Evolutionary conservation across 805 yeast genomes (phyloP).

Genomic region (Crinitomyces ghanaensis): DNA sequence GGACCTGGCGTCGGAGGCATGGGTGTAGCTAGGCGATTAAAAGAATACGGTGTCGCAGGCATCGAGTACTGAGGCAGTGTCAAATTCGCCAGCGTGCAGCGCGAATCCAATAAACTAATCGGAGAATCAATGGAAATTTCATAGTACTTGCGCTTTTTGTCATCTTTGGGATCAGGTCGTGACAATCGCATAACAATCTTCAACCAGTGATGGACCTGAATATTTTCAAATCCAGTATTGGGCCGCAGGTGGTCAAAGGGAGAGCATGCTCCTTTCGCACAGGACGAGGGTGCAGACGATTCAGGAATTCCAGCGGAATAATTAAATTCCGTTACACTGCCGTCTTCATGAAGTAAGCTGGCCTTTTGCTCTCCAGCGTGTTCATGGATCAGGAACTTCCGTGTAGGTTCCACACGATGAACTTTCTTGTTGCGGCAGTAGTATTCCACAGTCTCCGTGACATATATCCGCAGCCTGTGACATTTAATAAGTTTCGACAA

Average conservation of each 20-base stretch:
- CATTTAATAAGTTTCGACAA: slow-evolving; percentile 76
- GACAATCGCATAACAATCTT: slow-evolving; percentile 78
- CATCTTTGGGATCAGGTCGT: slow-evolving; percentile 38
- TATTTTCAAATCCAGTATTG: slow-evolving; percentile 67
- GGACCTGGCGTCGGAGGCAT: slow-evolving; percentile 6
- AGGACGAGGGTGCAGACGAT: too few species aligned
- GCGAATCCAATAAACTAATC: slow-evolving; percentile 63
- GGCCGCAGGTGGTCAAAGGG: slow-evolving; percentile 58
- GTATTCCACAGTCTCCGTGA: slow-evolving; percentile 86
- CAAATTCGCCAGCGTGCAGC: slow-evolving; percentile 36
- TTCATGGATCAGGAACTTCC: slow-evolving; percentile 69
- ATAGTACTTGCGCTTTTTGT: slow-evolving; percentile 67
- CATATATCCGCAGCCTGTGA: slow-evolving; percentile 73
- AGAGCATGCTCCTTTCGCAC: too few species aligned
- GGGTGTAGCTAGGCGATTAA: too few species aligned
- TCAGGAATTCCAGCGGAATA: slow-evolving; percentile 79
- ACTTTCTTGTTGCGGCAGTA: slow-evolving; percentile 77
- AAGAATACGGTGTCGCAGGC: too few species aligned
- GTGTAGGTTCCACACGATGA: slow-evolving; percentile 84
- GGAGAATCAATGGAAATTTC: slow-evolving; percentile 95
- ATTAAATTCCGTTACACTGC: slow-evolving; percentile 40
- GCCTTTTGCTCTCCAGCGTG: slow-evolving; percentile 31
- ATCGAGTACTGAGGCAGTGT: slow-evolving; percentile 32
- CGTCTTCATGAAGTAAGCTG: slow-evolving; percentile 20
- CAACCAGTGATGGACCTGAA: slow-evolving; percentile 92